These are phyloP conservation scores for Sonneratia caseolaris DNA, from an alignment of 345 rosid species.

Conservation along the genomic window DNA sequence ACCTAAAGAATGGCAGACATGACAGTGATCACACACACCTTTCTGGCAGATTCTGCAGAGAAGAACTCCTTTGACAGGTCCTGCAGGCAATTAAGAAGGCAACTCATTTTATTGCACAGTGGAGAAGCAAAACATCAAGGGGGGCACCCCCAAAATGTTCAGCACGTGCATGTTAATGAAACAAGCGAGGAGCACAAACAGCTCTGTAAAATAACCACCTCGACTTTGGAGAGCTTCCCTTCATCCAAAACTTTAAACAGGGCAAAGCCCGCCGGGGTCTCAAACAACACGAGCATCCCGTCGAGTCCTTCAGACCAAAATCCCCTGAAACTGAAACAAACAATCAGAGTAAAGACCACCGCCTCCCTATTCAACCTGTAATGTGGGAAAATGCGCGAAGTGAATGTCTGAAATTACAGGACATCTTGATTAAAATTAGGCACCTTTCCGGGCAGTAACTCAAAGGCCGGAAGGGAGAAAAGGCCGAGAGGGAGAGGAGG, in stretches of 20 bases:
- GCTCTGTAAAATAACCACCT: conserved; percentile 26
- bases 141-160: neutral
- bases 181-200: neutral
- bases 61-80: conserved; percentile 55
- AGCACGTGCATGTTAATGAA: neutral
- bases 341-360: neutral
- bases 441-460: neutral
- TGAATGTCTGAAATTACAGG: neutral
- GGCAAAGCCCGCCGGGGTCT: conserved; percentile 71
- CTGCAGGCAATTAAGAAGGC: conserved; percentile 16
- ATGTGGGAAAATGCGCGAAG: neutral
- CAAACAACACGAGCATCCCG: conserved; percentile 51
- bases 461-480: neutral
- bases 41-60: conserved; percentile 44
- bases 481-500: neutral
- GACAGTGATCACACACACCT: conserved; percentile 23
- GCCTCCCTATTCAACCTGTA: neutral
- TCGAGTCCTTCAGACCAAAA: neutral
- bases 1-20: neutral
- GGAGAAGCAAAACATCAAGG: neutral
- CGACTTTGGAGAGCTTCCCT: conserved; percentile 58
- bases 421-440: neutral
- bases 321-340: neutral
- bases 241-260: conserved; percentile 62
- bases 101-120: neutral